Evolutionary conservation across 495 filamentous ascomycete species (phyloP).

Genomic region (Aspergillus steynii): DNA sequence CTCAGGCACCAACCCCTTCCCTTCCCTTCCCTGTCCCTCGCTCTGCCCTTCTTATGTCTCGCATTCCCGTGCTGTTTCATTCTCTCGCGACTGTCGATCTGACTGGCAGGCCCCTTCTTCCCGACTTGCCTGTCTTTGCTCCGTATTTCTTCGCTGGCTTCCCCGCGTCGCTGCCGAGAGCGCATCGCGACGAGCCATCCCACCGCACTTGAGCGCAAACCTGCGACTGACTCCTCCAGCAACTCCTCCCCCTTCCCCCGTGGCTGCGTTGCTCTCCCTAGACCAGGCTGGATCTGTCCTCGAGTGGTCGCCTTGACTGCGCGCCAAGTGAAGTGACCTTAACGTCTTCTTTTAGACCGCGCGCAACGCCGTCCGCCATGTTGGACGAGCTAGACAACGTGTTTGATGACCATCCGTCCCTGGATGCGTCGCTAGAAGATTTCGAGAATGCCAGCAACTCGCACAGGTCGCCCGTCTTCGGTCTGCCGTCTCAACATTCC

Average conservation of each 20-base stretch:
- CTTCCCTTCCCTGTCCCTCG: conserved; percentile 15
- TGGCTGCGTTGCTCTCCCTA: not conserved
- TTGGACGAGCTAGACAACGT: conserved; percentile 50
- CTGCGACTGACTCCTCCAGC: conserved; percentile 25
- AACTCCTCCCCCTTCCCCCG: not conserved
- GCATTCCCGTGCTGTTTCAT: conserved; percentile 13
- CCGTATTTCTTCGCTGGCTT: conserved; percentile 6
- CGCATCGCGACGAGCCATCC: conserved; percentile 4
- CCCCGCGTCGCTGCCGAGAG: conserved; percentile 4
- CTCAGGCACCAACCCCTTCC: conserved; percentile 27
- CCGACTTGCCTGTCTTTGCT: conserved; percentile 5
- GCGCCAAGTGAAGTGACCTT: conserved; percentile 23
- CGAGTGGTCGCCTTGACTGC: conserved; percentile 19
- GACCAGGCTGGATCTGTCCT: conserved; percentile 1
- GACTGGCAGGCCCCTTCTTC: conserved; percentile 17
- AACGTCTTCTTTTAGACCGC: conserved; percentile 21
- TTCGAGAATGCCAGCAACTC: conserved; percentile 62
- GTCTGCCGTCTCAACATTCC: conserved; percentile 71
- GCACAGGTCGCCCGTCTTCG: conserved; percentile 54
- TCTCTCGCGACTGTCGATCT: conserved; percentile 7
- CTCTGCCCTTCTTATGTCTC: conserved; percentile 19
- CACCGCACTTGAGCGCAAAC: conserved; percentile 16
- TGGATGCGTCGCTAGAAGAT: conserved; percentile 75
- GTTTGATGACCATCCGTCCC: conserved; percentile 67
- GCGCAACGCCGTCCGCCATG: conserved; percentile 46